Base-by-base conservation (phyloP, 1,284 basidiomycete species). In the Malassezia sympodialis region DNA sequence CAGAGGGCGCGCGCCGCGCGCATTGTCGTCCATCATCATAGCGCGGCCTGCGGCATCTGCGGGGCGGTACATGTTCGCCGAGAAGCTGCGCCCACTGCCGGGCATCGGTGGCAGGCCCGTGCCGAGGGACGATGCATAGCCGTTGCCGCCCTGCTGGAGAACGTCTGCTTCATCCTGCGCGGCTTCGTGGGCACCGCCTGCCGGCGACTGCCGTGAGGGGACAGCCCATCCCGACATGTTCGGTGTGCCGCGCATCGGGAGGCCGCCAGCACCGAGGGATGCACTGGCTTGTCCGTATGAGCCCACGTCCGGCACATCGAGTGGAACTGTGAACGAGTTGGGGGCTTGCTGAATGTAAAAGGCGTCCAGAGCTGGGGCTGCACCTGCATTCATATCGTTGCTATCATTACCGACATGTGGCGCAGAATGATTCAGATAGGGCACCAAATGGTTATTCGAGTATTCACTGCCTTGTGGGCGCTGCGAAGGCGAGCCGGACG, bases 321-420 rank as follows among this genome's bases (percentile, higher is more conserved):
- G 40, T 3, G 55, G 55, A 8, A 57, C 50, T 8, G 27, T 37
- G 37, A 57, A 57, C 10, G 55, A 57, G n/a, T 34, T 34, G 0
- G 55, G 35, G 19, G 55, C 43, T 43, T 57, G 55, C 46, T 57
- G 55, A 24, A 57, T 57, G 32, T 57, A 57, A 14, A 57, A 57
- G 3, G 55, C 55, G 17, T 57, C 55, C 7, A 57, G 41, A n/a
- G 43, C 17, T 14, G 55, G 44, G 11, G 48, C 14, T 4, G 49
- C 44, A 4, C 30, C 50, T 14, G 37, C 12, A 30, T 50, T 50
- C 28, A 52, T 51, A 14, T 57, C 55, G 10, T 24, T 40, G 23
- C 37, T n/a, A 12, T 57, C 55, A 32, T 32, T 48, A 17, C 30
- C 19, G 21, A 48, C 32, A 8, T 28, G 28, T 19, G 44, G 21